Base-by-base conservation (phyloP, 306 rosid species). In the Cicer arietinum region DNA sequence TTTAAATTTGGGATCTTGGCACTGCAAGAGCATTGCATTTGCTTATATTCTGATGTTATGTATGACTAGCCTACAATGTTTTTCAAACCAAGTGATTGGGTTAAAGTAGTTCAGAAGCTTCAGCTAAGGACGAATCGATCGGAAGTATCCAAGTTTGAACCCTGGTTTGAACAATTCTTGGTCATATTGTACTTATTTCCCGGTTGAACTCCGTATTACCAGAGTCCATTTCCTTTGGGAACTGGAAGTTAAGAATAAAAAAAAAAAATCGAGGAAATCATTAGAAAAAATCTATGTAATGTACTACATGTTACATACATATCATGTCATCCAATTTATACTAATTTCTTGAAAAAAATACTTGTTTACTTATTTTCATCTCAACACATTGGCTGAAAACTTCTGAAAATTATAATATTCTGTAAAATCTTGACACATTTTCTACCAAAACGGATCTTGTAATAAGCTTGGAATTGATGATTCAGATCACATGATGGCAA, bases 401-500 rank as follows among this genome's bases (percentile, higher is more conserved):
- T 74, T 69, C 22, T 58, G 70, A 70, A 76, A 67, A 14, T 25
- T 45, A 18, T 20, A 66, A 47, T 30, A 30, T 30, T 50, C 22
- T 25, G n/a, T 25, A 51, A 58, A 44, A 63, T 18, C 48, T 70
- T 35, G 39, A 16, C 62, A 40, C 41, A 67, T 42, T 60, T 40
- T 30, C 47, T 42, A 42, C 12, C 39, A 59, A 41, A 61, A 30
- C 6, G 25, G 20, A 9, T 59, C n/a, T 65, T 41, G 76, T 53
- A 57, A 66, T 60, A 54, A 71, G 12, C 56, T 71, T 66, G 45
- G 70, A 47, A 20, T 74, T 80, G 68, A 74, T 78, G 77, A 72
- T 82, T 70, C 82, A 94, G 98, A 94, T 88, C 98, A 91, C 83
- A 94, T 94, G 98, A 90, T 94, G 88, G 97, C 97, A 46, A 94